These are phyloP conservation scores for Candida quercuum DNA, from an alignment of 805 yeast species.

Conservation along the genomic window DNA sequence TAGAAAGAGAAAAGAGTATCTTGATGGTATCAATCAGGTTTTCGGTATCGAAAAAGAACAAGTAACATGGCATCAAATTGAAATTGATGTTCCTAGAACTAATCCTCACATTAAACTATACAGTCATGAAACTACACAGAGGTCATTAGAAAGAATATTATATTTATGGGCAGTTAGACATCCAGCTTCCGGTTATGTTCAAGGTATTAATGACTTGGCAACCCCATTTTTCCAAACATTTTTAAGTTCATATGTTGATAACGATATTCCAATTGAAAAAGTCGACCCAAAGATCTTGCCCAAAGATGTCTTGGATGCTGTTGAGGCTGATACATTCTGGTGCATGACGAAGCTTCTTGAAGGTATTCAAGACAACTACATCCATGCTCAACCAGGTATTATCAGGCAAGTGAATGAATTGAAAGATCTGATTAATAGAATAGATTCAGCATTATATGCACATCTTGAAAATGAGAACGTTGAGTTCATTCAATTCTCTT, in stretches of 20 bases:
- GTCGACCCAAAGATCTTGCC: conserved; percentile 63
- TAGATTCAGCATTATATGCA: conserved; percentile 64
- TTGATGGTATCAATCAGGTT: conserved; percentile 67
- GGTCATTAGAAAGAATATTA: conserved; percentile 71
- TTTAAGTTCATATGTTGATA: conserved; percentile 56
- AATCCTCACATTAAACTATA: conserved; percentile 80
- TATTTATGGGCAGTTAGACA: conserved; percentile 95
- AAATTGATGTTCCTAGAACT: conserved; percentile 91
- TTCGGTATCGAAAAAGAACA: conserved; percentile 56
- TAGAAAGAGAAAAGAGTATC: conserved; percentile 82
- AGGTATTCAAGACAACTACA: conserved; percentile 93
- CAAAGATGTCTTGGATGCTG: conserved; percentile 51
- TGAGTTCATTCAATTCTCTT: conserved; percentile 94
- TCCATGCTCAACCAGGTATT: conserved; percentile 98
- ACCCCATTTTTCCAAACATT: conserved; percentile 93
- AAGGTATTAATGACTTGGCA: conserved; percentile 90
- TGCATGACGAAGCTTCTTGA: conserved; percentile 87
- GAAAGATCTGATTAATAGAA: conserved; percentile 69
- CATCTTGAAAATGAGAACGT: conserved; percentile 80
- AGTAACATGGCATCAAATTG: conserved; percentile 91
- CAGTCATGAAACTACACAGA: conserved; percentile 62
- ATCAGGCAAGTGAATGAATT: conserved; percentile 83
- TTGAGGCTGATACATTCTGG: conserved; percentile 98
- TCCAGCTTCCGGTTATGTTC: conserved; percentile 97
- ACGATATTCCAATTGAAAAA: conserved; percentile 42